phyloP scores from a whole-genome alignment of 148 eudicot genomes.

The Rhododendron griersonianum region DNA sequence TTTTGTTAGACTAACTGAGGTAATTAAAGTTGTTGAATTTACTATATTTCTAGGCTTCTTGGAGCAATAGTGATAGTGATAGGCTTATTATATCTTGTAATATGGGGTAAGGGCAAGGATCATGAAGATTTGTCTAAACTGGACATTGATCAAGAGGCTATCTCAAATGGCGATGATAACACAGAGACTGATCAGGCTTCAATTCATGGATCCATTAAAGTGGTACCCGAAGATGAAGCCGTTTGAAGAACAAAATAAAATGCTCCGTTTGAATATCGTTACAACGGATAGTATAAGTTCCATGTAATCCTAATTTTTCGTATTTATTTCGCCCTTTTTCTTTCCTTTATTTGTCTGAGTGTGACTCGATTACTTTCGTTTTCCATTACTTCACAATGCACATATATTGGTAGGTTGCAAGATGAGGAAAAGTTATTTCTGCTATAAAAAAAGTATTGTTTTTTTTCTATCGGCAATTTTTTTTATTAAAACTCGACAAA shows the following conservation, averaged over 20 bases:
- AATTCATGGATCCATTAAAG: neutral
- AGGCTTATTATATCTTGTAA: conserved; percentile 39
- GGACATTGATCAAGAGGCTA: conserved; percentile 1
- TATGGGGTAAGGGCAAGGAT: conserved; percentile 45
- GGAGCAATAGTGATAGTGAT: conserved; percentile 40
- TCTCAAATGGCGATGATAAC: neutral
- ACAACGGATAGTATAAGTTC: neutral
- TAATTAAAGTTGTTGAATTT: neutral
- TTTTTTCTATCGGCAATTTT: neutral
- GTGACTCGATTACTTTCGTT: neutral
- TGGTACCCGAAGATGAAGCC: conserved; percentile 1
- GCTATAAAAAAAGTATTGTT: neutral
- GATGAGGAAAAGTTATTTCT: neutral
- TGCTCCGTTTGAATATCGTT: neutral
- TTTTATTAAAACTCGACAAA: no score
- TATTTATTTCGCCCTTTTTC: neutral
- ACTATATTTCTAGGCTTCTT: conserved; percentile 28
- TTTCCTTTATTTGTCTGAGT: neutral
- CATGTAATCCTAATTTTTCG: neutral
- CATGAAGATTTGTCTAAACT: conserved; percentile 6
- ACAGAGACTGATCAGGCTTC: neutral
- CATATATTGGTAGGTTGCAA: neutral
- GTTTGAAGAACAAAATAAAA: conserved; percentile 1
- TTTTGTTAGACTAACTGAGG: neutral
- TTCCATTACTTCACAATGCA: neutral